Conservation (phyloP, 352 stramenopile species). For the Blastocystis sp. region DNA sequence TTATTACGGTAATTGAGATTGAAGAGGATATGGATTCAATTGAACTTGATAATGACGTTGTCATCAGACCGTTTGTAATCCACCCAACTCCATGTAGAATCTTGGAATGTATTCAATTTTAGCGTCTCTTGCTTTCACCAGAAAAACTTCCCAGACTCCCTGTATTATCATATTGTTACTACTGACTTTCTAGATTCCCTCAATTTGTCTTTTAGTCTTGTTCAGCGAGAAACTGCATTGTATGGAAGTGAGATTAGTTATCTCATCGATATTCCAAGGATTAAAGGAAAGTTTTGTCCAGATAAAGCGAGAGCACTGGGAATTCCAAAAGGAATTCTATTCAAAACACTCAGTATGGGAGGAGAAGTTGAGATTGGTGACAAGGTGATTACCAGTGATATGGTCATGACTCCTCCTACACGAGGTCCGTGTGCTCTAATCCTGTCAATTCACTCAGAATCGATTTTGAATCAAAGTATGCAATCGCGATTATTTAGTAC, state of each 20-base stretch:
- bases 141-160: background rate
- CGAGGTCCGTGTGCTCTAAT: constrained; percentile 22
- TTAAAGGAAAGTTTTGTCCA: constrained; percentile 46
- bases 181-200: background rate
- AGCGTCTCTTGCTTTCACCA: background rate
- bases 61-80: background rate
- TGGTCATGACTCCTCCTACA: constrained; percentile 34
- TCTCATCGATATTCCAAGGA: constrained; percentile 24
- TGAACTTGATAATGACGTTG: background rate
- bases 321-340: constrained; percentile 20
- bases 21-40: background rate
- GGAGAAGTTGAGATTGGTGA: background rate
- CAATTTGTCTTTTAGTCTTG: background rate
- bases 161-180: background rate
- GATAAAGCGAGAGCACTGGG: background rate
- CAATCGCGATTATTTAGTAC: too few species aligned
- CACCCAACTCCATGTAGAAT: background rate
- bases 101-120: background rate
- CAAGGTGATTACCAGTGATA: constrained; percentile 11
- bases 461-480: background rate
- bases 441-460: background rate
- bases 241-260: background rate
- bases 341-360: background rate
- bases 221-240: background rate
- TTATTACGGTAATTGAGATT: constrained; percentile 8